Conservation (phyloP, 768 basidiomycete species). For the Calocera cornea region DNA sequence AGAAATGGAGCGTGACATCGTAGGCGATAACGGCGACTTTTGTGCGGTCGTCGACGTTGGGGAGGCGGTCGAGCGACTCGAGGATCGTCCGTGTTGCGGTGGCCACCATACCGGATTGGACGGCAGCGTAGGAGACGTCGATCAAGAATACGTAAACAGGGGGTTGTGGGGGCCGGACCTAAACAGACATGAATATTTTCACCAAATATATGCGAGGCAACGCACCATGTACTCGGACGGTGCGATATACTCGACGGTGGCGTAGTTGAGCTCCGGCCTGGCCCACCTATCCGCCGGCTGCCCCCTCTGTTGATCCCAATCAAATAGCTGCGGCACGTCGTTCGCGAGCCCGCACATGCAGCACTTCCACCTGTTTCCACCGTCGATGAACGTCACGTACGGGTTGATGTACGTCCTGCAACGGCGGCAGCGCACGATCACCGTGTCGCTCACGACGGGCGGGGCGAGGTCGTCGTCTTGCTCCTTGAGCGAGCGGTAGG, state of each 20-base stretch:
- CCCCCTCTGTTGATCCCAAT: conserved; percentile 91
- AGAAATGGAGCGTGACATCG: conserved; percentile 89
- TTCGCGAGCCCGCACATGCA: conserved; percentile 98
- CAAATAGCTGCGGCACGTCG: conserved; percentile 94
- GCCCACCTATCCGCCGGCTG: conserved; percentile 93
- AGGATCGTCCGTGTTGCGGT: conserved; percentile 94
- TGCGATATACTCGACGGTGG: conserved; percentile 92
- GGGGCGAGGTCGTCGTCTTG: conserved; percentile 34
- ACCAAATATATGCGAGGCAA: too few relatives aligned
- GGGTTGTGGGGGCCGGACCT: conserved; percentile 84
- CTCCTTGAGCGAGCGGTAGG: conserved; percentile 73
- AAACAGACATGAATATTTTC: too few relatives aligned
- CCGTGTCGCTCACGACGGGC: conserved; percentile 82
- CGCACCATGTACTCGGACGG: conserved; percentile 98
- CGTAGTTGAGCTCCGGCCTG: conserved; percentile 82
- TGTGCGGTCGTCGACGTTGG: conserved; percentile 85
- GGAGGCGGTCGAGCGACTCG: conserved; percentile 87
- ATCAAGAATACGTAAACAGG: conserved; percentile 95
- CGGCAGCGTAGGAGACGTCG: conserved; percentile 84
- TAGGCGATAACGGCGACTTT: conserved; percentile 88
- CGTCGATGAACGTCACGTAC: conserved; percentile 94
- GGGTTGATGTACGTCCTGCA: conserved; percentile 97
- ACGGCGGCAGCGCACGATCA: conserved; percentile 89
- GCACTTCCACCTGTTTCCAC: conserved; percentile 97
- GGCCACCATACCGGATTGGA: conserved; percentile 94